phyloP scores from a whole-genome alignment of 78 protist genomes.

The Chrysochromulina tobinii region DNA sequence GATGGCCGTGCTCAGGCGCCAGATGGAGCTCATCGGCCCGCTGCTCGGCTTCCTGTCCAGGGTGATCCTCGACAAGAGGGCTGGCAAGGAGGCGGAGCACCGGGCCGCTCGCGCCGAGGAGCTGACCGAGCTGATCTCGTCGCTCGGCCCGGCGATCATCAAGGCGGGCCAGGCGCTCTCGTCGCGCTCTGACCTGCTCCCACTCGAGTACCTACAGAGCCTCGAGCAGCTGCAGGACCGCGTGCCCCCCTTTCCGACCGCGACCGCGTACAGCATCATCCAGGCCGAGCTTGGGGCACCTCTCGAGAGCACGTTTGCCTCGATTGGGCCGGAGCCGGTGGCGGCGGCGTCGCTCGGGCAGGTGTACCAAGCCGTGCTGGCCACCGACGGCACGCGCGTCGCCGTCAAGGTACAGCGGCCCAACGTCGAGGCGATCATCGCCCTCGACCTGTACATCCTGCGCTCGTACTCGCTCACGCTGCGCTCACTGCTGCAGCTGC shows the following conservation, averaged over 20 bases:
- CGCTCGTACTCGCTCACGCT: not conserved
- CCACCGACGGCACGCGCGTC: not conserved
- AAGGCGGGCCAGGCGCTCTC: conserved; percentile 36
- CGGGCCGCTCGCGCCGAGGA: not conserved
- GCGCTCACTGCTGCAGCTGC: not conserved
- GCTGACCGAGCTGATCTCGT: not conserved
- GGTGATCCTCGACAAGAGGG: not conserved
- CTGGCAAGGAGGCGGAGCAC: not conserved
- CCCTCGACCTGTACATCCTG: not conserved
- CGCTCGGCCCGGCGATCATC: conserved; percentile 29
- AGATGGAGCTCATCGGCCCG: too few relatives aligned
- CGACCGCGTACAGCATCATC: not conserved
- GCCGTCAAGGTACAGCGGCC: conserved; percentile 30
- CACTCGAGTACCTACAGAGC: not conserved
- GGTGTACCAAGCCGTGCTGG: not conserved
- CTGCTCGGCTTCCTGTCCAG: not conserved
- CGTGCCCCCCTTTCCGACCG: not conserved
- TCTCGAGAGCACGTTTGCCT: not conserved
- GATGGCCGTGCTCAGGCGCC: too few relatives aligned
- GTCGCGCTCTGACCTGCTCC: conserved; percentile 20
- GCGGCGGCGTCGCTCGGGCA: conserved; percentile 26
- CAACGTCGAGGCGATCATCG: not conserved
- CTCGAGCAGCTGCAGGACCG: not conserved
- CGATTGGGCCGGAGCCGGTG: not conserved
- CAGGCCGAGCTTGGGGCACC: not conserved